Evolutionary conservation across 225 moss, liverwort and hornwort species (phyloP).

Genomic region (Antitrichia curtipendula): DNA sequence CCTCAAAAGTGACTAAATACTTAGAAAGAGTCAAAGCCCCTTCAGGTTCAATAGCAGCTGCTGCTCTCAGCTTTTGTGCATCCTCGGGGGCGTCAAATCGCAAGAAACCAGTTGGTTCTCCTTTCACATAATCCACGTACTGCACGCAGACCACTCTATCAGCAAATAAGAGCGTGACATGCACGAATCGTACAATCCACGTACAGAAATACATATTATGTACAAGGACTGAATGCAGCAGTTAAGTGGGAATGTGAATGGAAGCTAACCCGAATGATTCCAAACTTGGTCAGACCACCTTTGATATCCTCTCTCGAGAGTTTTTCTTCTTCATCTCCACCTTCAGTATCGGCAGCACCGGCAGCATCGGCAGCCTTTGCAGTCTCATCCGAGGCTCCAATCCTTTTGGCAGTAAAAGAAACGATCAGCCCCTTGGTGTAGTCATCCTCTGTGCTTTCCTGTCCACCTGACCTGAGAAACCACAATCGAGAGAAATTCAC

Average conservation of each 20-base stretch:
- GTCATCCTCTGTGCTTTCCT: slow-evolving; percentile 47
- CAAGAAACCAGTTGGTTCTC: slow-evolving; percentile 60
- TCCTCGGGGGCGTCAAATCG: slow-evolving; percentile 67
- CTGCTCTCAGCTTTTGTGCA: slow-evolving; percentile 69
- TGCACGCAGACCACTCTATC: slow-evolving; percentile 3
- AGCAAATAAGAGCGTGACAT: neutral
- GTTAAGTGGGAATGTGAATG: neutral
- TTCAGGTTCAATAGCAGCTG: slow-evolving; percentile 61
- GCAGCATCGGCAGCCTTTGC: neutral
- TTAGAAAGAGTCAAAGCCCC: slow-evolving; percentile 64
- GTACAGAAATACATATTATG: neutral
- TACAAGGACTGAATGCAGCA: neutral
- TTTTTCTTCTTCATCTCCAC: slow-evolving; percentile 32
- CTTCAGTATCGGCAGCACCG: neutral
- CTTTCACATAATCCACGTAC: slow-evolving; percentile 85
- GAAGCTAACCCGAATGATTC: slow-evolving; percentile 63
- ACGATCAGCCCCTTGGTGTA: slow-evolving; percentile 72
- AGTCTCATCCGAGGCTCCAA: slow-evolving; percentile 7
- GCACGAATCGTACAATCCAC: neutral
- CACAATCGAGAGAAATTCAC: neutral
- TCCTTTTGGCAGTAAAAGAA: slow-evolving; percentile 28
- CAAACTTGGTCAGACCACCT: slow-evolving; percentile 51
- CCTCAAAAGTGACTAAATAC: slow-evolving; percentile 48
- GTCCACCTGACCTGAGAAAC: slow-evolving; percentile 19
- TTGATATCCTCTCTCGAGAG: slow-evolving; percentile 84